Evolutionary conservation across 768 basidiomycete species (phyloP).

Genomic region (Russula foetens): DNA sequence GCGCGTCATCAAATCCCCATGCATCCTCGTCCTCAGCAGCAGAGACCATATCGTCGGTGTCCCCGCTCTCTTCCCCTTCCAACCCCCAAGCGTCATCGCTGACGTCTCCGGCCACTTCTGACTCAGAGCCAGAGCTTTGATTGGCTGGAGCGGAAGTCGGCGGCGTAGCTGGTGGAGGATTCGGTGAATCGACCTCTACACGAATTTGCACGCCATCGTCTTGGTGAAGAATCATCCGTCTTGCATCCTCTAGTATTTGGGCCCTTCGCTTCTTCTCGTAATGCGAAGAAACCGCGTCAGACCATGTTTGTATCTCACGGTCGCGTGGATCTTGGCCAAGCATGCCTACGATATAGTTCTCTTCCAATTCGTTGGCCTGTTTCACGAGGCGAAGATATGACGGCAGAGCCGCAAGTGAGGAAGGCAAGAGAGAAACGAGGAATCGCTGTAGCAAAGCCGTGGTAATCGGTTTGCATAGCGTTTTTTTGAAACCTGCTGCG

Average conservation of each 20-base stretch:
- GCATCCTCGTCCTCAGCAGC: conserved; percentile 26
- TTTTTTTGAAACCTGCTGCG: conserved; percentile 39
- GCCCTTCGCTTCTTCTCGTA: conserved; percentile 73
- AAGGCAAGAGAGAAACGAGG: conserved; percentile 63
- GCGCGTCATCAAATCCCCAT: conserved; percentile 36
- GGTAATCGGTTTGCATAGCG: conserved; percentile 53
- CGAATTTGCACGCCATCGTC: conserved; percentile 35
- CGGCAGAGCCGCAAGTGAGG: conserved; percentile 50
- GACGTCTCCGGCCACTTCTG: conserved; percentile 15
- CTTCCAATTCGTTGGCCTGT: conserved; percentile 62
- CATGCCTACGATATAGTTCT: conserved; percentile 39
- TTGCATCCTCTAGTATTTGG: conserved; percentile 53
- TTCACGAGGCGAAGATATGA: conserved; percentile 50
- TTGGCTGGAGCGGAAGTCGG: background rate
- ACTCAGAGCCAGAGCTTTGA: conserved; percentile 10
- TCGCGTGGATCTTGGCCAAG: conserved; percentile 43
- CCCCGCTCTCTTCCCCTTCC: conserved; percentile 31
- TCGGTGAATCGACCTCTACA: conserved; percentile 16
- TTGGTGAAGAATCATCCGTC: conserved; percentile 43
- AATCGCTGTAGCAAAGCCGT: conserved; percentile 56
- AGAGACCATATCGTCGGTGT: conserved; percentile 18
- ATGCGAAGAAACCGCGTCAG: conserved; percentile 54
- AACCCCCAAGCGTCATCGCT: conserved; percentile 39
- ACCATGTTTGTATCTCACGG: conserved; percentile 58
- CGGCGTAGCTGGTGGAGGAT: background rate